Base-by-base conservation (phyloP, 805 yeast genomes). In the Brettanomyces naardenensis region DNA sequence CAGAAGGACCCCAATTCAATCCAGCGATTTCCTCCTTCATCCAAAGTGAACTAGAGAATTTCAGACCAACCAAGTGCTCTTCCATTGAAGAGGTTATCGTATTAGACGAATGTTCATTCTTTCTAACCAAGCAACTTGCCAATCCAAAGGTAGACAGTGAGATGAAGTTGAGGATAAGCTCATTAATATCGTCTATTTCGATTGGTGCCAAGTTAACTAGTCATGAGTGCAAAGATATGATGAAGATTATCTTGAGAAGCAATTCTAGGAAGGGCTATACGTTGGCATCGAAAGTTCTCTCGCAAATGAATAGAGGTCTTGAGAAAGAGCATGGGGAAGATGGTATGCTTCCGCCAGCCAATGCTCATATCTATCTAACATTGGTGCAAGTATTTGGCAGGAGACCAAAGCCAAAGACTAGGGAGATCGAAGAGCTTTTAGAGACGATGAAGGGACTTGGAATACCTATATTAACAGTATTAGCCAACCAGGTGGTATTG, bases 301-400 rank as follows among this genome's bases (percentile, higher is more conserved):
- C 43, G 1, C 49, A 55, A 30, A 46, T 68, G 58, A 55, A 48
- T 42, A 50, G 38, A 30, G 44, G 41, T 11, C 33, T 19, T 26
- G 33, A 14, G 13, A 38, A 19, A 14, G 19, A 36, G 28, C 34
- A 42, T 22, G 46, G 44, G 3, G 14, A 36, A 22, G 13, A 18
- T 9, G 52, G 53, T 1, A 41, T 56, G 5, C 52, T 62, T 26
- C 66, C 73, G 3, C 54, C 64, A 2, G 65, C 64, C 0, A 61
- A 58, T 28, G 53, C 73, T 0, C 65, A 65, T 41, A 62, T 65
- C 31, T 71, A 69, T 39, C 50, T 66, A 2, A 55, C 62, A 7
- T 59, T 71, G 36, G 49, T 68, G 6, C 60, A 61, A 27, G 47
- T 56, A 35, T 64, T 59, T 23, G 54, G 56, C 22, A 49, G 59